Evolutionary conservation across 345 rosid genomes (phyloP).

Genomic region (Salix exigua): DNA sequence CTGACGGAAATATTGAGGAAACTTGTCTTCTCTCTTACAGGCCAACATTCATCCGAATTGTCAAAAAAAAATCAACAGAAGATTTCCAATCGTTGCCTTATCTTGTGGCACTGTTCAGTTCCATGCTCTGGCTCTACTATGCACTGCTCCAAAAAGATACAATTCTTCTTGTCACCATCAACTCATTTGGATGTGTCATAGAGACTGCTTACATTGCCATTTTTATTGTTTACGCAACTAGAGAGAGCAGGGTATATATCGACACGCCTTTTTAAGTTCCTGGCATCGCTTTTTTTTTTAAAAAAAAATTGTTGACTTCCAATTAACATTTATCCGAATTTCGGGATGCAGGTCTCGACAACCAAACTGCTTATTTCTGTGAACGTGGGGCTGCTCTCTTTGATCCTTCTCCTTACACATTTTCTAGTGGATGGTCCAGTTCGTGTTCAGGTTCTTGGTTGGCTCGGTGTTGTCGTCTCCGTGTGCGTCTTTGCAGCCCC

Average conservation of each 20-base stretch:
- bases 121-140: constrained; percentile 89
- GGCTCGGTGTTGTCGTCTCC: constrained; percentile 71
- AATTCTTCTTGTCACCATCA: constrained; percentile 76
- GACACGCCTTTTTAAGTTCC: too few relatives aligned
- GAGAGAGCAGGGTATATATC: constrained; percentile 35
- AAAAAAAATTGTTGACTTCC: neutral
- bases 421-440: constrained; percentile 21
- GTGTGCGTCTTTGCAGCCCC: constrained; percentile 83
- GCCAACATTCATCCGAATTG: constrained; percentile 72
- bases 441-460: constrained; percentile 57
- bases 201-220: constrained; percentile 63
- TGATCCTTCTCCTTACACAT: constrained; percentile 40
- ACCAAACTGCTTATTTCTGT: constrained; percentile 41
- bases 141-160: constrained; percentile 57
- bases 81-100: constrained; percentile 81
- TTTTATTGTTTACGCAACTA: constrained; percentile 58
- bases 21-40: constrained; percentile 27
- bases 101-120: constrained; percentile 78
- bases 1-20: neutral
- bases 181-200: constrained; percentile 68
- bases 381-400: constrained; percentile 56
- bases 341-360: constrained; percentile 48
- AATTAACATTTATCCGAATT: neutral
- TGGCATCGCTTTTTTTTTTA: neutral
- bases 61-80: constrained; percentile 65